Evolutionary conservation across 2,329 filamentous ascomycete species (phyloP).

Genomic region (Endothia cerciana): DNA sequence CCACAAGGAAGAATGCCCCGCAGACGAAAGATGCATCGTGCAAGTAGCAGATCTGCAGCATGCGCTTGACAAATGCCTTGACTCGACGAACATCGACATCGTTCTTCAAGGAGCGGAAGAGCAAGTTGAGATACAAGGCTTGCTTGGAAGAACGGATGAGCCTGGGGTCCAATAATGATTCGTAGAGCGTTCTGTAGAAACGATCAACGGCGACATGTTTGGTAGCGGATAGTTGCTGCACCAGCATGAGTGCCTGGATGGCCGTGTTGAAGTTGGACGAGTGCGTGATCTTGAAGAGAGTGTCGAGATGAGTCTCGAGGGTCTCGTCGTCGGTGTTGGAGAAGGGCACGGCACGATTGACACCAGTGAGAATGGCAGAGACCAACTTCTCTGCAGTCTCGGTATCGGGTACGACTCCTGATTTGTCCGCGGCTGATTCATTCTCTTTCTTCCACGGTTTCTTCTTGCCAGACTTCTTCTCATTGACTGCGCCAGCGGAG

Average conservation of each 20-base stretch:
- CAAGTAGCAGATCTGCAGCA: conserved; percentile 83
- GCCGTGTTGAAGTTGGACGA: conserved; percentile 99
- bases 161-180: conserved; percentile 89
- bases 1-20: conserved; percentile 86
- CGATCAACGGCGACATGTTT: conserved; percentile 84
- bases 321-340: conserved; percentile 77
- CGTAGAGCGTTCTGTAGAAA: conserved; percentile 94
- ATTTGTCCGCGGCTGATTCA: conserved; percentile 37
- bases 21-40: conserved; percentile 94
- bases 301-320: conserved; percentile 89
- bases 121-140: conserved; percentile 88
- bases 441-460: conserved; percentile 38
- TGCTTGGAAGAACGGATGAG: conserved; percentile 92
- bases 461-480: conserved; percentile 43
- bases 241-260: conserved; percentile 91
- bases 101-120: conserved; percentile 85
- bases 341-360: conserved; percentile 95
- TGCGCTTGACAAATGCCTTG: conserved; percentile 93
- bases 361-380: conserved; percentile 87
- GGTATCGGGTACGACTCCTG: conserved; percentile 51
- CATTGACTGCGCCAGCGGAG: conserved; percentile 45
- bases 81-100: conserved; percentile 90
- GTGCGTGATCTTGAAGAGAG: conserved; percentile 93
- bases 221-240: conserved; percentile 84
- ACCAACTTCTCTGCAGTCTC: conserved; percentile 90